Conservation (phyloP, 2,329 filamentous ascomycete genomes). For the Monosporascus cannonballus region DNA sequence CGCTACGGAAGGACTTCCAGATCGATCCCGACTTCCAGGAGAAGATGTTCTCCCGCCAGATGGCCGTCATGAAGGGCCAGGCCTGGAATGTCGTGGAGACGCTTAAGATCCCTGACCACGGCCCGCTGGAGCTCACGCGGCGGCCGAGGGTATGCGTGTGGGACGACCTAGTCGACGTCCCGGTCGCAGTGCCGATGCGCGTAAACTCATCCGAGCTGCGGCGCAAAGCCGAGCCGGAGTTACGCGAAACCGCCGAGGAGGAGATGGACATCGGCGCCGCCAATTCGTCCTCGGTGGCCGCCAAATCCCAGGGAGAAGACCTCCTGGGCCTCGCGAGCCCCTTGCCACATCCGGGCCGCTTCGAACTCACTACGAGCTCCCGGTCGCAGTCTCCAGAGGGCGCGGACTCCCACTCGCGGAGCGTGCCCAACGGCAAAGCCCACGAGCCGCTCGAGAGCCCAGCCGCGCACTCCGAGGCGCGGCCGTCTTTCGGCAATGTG, state of each 20-base stretch:
- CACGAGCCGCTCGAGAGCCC: constrained; percentile 22
- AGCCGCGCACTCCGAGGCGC: constrained; percentile 3
- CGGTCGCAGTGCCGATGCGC: constrained; percentile 85
- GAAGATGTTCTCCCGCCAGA: constrained; percentile 97
- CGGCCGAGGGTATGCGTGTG: constrained; percentile 90
- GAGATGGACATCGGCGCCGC: constrained; percentile 86
- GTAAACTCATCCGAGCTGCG: constrained; percentile 79
- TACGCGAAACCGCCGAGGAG: constrained; percentile 56
- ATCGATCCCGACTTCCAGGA: constrained; percentile 96
- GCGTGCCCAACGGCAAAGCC: constrained; percentile 14
- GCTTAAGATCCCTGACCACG: constrained; percentile 85
- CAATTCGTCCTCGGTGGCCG: constrained; percentile 44
- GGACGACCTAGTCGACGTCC: constrained; percentile 96
- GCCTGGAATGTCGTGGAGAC: constrained; percentile 99
- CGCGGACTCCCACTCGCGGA: constrained; percentile 10
- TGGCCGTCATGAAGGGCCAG: constrained; percentile 98
- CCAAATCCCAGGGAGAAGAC: constrained; percentile 48
- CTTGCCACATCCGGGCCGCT: constrained; percentile 69
- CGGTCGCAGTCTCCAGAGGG: constrained; percentile 35
- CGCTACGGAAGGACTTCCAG: constrained; percentile 80
- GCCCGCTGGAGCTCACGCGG: constrained; percentile 85
- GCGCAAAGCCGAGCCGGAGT: constrained; percentile 49
- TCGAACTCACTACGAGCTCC: constrained; percentile 53
- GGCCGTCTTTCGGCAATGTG: constrained; percentile 7
- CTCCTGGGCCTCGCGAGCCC: constrained; percentile 62